phyloP scores from a whole-genome alignment of 1,284 basidiomycete genomes.

The Cystobasidium pallidum region DNA sequence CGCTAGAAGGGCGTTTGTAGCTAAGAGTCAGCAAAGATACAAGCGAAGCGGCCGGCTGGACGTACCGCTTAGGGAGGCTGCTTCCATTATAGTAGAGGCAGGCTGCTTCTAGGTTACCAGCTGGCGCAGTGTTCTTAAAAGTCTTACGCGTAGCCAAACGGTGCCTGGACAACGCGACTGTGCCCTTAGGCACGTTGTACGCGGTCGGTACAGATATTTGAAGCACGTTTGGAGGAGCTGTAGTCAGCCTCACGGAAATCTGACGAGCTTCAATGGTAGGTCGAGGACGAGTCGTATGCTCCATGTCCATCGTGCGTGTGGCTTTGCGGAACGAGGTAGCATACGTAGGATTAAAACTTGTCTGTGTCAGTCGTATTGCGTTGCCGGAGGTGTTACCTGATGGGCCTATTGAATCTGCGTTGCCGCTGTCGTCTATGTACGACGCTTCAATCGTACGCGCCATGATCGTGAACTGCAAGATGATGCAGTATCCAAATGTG shows the following conservation, averaged over 20 bases:
- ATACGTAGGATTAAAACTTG: not conserved
- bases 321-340: not conserved
- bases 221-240: not conserved
- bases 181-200: not conserved
- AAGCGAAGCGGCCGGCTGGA: no score
- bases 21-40: not conserved
- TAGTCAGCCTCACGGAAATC: not conserved
- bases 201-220: not conserved
- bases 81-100: constrained; percentile 42
- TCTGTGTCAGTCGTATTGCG: not conserved
- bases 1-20: not conserved
- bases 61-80: constrained; percentile 36
- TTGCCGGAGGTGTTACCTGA: not conserved
- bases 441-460: constrained; percentile 10
- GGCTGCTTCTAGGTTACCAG: constrained; percentile 4
- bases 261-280: not conserved
- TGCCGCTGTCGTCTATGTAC: not conserved
- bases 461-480: constrained; percentile 30
- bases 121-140: not conserved
- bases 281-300: not conserved
- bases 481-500: constrained; percentile 18
- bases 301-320: not conserved
- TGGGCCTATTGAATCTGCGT: no score
- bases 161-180: not conserved
- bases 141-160: not conserved